Evolutionary conservation across 2,329 filamentous ascomycete species (phyloP).

Genomic region (Xylariaceae sp.): DNA sequence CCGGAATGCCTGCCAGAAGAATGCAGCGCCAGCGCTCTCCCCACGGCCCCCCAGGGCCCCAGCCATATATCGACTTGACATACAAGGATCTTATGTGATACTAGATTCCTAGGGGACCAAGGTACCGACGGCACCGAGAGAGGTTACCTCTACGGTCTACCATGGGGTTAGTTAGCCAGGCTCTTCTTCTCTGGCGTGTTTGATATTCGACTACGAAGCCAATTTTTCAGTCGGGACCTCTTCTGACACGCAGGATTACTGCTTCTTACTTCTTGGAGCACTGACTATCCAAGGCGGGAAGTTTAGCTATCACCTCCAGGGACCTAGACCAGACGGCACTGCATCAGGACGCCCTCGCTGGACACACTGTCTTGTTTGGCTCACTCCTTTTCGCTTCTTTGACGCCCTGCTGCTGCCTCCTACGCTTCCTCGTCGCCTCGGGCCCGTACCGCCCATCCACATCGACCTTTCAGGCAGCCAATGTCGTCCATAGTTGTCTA

Average conservation of each 20-base stretch:
- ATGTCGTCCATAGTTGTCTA: constrained; percentile 20
- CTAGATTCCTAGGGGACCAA: constrained; percentile 19
- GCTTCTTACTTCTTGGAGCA: constrained; percentile 1
- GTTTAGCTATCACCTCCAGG: constrained; percentile 4
- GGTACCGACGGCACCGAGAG: constrained; percentile 21
- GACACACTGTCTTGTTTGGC: constrained; percentile 10
- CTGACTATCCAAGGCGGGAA: constrained; percentile 26
- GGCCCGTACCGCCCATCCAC: constrained; percentile 2
- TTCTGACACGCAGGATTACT: background rate
- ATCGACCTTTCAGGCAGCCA: constrained; percentile 8
- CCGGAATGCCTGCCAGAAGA: constrained; percentile 11
- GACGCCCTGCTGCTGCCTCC: constrained; percentile 20
- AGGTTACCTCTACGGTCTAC: background rate
- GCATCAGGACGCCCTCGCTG: background rate
- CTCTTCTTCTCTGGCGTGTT: constrained; percentile 7
- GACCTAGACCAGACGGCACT: background rate
- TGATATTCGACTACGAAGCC: constrained; percentile 12
- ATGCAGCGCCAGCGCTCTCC: constrained; percentile 11
- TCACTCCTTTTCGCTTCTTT: constrained; percentile 13
- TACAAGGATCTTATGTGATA: constrained; percentile 22
- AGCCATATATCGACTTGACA: constrained; percentile 11
- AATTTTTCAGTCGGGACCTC: background rate
- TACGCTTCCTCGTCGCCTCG: constrained; percentile 4
- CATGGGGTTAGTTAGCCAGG: background rate
- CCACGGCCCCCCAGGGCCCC: constrained; percentile 11